Conservation (phyloP, 768 basidiomycete genomes). For the Mycena albidolilacea region DNA sequence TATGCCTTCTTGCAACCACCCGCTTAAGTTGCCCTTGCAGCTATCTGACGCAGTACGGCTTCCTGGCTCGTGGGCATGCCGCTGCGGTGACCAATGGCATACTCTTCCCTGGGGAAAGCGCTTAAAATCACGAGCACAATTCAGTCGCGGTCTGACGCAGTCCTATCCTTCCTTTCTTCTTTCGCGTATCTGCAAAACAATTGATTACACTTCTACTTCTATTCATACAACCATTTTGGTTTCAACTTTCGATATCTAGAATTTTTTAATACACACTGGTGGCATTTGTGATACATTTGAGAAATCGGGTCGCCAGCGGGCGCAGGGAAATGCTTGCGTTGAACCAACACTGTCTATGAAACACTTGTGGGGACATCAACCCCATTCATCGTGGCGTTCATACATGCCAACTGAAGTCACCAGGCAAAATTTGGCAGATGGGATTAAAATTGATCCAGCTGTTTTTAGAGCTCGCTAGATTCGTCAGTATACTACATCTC, state of each 20-base stretch:
- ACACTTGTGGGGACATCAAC: too few relatives aligned
- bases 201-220: not conserved
- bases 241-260: too few relatives aligned
- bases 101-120: conserved; percentile 40
- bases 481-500: too few relatives aligned
- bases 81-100: conserved; percentile 48
- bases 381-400: not conserved
- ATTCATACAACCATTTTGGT: too few relatives aligned
- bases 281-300: too few relatives aligned
- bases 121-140: not conserved
- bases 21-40: conserved; percentile 31
- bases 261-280: too few relatives aligned
- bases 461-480: not conserved
- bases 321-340: too few relatives aligned
- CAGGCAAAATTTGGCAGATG: not conserved
- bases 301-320: too few relatives aligned
- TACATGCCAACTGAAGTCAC: not conserved
- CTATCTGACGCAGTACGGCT: conserved; percentile 51
- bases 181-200: not conserved
- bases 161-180: not conserved
- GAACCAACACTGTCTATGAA: too few relatives aligned
- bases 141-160: not conserved
- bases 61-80: conserved; percentile 50
- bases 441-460: not conserved
- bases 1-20: not conserved